A percentile compares a stretch with the other conserved stretches of the same genome.
Evolutionary conservation across 2,329 filamentous ascomycete genomes (phyloP).

Genomic region (Parafenestella ontariensis): DNA sequence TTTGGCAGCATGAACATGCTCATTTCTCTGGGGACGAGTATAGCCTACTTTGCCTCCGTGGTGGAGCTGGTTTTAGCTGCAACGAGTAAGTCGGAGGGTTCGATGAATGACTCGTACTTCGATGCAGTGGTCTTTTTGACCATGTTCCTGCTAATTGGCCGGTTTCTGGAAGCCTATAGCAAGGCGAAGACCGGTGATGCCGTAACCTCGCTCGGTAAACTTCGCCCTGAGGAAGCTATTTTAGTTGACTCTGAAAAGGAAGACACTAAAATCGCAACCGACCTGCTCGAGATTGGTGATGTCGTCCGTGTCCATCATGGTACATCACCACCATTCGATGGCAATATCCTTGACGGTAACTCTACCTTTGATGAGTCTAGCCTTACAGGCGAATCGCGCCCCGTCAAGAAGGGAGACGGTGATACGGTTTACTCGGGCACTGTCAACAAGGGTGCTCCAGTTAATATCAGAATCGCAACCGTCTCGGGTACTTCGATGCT

Average conservation of each 20-base stretch:
- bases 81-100: conserved; percentile 45
- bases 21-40: conserved; percentile 85
- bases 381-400: conserved; percentile 78
- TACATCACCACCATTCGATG: conserved; percentile 84
- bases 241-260: conserved; percentile 62
- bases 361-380: conserved; percentile 87
- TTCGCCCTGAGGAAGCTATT: conserved; percentile 78
- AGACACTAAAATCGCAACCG: conserved; percentile 62
- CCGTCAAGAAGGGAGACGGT: conserved; percentile 67
- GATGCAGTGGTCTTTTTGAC: conserved; percentile 93
- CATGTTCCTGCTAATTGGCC: conserved; percentile 77
- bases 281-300: conserved; percentile 66
- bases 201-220: conserved; percentile 77
- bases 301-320: conserved; percentile 77
- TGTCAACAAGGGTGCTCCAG: conserved; percentile 71
- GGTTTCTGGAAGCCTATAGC: conserved; percentile 86
- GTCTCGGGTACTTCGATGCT: conserved; percentile 75
- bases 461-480: conserved; percentile 70
- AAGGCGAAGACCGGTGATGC: conserved; percentile 90
- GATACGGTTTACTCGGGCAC: conserved; percentile 76
- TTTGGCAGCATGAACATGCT: conserved; percentile 98
- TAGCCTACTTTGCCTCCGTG: conserved; percentile 85
- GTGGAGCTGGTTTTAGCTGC: conserved; percentile 72
- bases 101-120: conserved; percentile 68
- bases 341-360: conserved; percentile 63